These are phyloP conservation scores for Isabelozyma heimii DNA, from an alignment of 805 yeast species.

Conservation along the genomic window DNA sequence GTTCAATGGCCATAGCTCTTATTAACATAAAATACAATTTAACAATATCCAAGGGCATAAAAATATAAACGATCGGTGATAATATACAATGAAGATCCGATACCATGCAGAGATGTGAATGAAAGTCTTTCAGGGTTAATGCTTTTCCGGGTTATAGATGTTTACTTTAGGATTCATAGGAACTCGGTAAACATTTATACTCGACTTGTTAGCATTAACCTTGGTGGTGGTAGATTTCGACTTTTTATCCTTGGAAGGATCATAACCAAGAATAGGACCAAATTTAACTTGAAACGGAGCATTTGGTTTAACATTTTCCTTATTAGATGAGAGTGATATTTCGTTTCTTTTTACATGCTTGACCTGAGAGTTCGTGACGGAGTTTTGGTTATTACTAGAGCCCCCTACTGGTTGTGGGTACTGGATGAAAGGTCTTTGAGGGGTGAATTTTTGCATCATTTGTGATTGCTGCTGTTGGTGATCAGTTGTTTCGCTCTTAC, in stretches of 20 bases:
- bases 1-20: too few relatives aligned
- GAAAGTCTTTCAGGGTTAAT: neutral
- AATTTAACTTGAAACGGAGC: slow-evolving; percentile 24
- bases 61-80: neutral
- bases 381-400: slow-evolving; percentile 17
- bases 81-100: neutral
- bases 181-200: neutral
- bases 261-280: slow-evolving; percentile 40
- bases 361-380: slow-evolving; percentile 5
- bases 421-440: slow-evolving; percentile 1
- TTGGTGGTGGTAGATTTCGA: slow-evolving; percentile 58
- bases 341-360: neutral
- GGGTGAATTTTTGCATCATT: slow-evolving; percentile 1
- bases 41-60: neutral
- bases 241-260: slow-evolving; percentile 69
- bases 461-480: slow-evolving; percentile 1
- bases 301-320: slow-evolving; percentile 20
- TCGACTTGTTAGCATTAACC: neutral
- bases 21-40: neutral
- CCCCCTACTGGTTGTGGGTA: slow-evolving; percentile 6
- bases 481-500: neutral
- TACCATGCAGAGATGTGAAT: neutral
- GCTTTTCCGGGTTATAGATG: neutral
- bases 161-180: neutral
- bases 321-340: slow-evolving; percentile 8